Evolutionary conservation across 177 flowering plant species (phyloP), one percentile per base, ranked within the genome.

Genomic region (Vitis hybrid): DNA sequence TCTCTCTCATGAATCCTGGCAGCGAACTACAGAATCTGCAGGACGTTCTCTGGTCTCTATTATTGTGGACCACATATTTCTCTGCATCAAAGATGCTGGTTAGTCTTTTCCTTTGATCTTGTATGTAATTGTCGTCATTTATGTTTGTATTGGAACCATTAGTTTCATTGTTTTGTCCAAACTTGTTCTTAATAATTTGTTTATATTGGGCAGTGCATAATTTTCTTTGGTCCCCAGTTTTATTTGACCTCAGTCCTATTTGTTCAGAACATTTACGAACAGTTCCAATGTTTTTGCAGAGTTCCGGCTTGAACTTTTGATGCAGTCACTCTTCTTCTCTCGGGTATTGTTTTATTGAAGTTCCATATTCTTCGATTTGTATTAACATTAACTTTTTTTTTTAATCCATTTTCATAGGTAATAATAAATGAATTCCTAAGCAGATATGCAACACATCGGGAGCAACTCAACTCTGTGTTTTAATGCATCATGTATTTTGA

Each of bases 11-110:
- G 49, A 61, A 63, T 14, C 66, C 60, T 79, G 75, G 54, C 90
- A 93, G 97, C 81, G 81, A 62, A 83, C 85, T 60, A 80, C 86
- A 9, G 99, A 95, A 83, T 90, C 98, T 62, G 99, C 98, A 18
- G 97, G 98, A 14, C 81, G 88, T 64, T 91, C 98, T 68, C 68
- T 91, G 18, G 96, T 95, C 60, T 93, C 98, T 19, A 74, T 93
- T 63, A 62, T 87, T 70, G 93, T 95, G 66, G 99, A 93, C 76
- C 98, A 95, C 77, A 88, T 95, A 78, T 95, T 95, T 81, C 86
- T 95, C 55, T 88, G 97, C 84, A 82, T 95, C 50, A 93, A 87
- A 80, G 99, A 95, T 83, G 77, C 92, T 70, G 99, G 99, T 95
- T 69, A 72, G 89, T 81, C 59, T 60, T 62, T 54, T 49, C 56